Base-by-base conservation (phyloP, 2,329 filamentous ascomycete species). In the Cryphonectria nitschkei region DNA sequence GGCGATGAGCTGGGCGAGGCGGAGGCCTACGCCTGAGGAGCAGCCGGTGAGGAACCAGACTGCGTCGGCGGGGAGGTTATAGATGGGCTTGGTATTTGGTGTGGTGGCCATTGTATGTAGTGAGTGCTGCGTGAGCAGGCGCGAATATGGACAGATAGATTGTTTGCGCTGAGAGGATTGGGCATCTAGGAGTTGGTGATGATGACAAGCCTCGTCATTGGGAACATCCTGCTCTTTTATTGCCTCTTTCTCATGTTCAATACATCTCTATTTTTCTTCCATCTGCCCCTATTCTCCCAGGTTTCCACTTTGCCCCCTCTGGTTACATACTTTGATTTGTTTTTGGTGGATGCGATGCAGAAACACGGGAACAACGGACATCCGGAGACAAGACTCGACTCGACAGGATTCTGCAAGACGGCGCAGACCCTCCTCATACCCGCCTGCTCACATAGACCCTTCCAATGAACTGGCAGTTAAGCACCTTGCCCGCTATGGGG, bases 31-130 rank as follows among this genome's bases (percentile, higher is more conserved):
- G 39, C 77, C 77, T 0, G 77, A 78, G 43, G 77, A 78, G 74
- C 77, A 78, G n/a, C 77, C 77, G 52, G 77, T 78, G 63, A 79
- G 80, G 61, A 83, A 74, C 81, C 81, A 83, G 69, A 76, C 77
- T 11, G 81, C 81, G 67, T 79, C 83, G 72, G 69, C n/a, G 3
- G 79, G 79, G 16, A 81, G 75, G n/a, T 70, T 46, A 68, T 72
- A 72, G 32, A 41, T 37, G 14, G 50, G 41, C 13, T 52, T 65
- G 22, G 52, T 37, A 19, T n/a, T 22, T n/a, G 19, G 0, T 11
- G 22, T n/a, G 2, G 22, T 19, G 2, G 58, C 29, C 65, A 67
- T 67, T 22, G 16, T 41, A 19, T 11, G 16, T 50, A 16, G 16
- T 22, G 43, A 46, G 52, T 32, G n/a, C n/a, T 56, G 37, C 9